A percentile compares a stretch with the other conserved stretches of the same genome.
Conservation (phyloP, 2,329 filamentous ascomycete genomes). For the Claviceps africana region DNA sequence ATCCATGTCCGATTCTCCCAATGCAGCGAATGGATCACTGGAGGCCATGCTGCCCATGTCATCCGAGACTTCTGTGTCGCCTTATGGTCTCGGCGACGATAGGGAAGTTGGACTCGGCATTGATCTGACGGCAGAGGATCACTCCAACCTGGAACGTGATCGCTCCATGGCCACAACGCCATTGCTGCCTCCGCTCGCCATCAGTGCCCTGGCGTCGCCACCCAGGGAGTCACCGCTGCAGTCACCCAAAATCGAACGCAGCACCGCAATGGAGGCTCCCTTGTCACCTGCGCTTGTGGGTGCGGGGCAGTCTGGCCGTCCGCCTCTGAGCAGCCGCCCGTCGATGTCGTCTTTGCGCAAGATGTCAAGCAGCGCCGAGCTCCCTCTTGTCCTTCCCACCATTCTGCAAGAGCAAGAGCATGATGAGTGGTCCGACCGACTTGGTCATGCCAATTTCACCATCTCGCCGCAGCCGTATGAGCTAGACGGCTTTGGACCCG, state of each 20-base stretch:
- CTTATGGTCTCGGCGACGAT: constrained; percentile 38
- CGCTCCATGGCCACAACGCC: constrained; percentile 61
- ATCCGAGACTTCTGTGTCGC: constrained; percentile 48
- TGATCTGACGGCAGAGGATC: constrained; percentile 22
- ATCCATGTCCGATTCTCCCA: constrained; percentile 55
- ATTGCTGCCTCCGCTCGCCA: constrained; percentile 69
- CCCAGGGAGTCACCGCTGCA: constrained; percentile 68
- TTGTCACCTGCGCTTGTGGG: constrained; percentile 20
- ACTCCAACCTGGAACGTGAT: constrained; percentile 41
- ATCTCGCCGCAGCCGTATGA: constrained; percentile 72
- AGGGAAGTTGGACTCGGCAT: constrained; percentile 25
- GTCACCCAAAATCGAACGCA: constrained; percentile 45
- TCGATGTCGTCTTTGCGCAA: constrained; percentile 62
- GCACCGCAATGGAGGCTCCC: constrained; percentile 3
- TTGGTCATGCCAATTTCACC: constrained; percentile 89
- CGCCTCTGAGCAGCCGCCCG: constrained; percentile 62
- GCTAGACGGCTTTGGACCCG: constrained; percentile 46
- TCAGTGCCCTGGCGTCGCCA: constrained; percentile 38
- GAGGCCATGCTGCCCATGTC: constrained; percentile 44
- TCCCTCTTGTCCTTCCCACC: constrained; percentile 43
- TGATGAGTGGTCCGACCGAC: constrained; percentile 70
- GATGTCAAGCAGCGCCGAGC: constrained; percentile 46
- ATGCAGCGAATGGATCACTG: constrained; percentile 27
- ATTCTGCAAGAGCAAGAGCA: constrained; percentile 54
- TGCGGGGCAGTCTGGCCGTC: constrained; percentile 32